These are phyloP conservation scores for Suillus lakei DNA, from an alignment of 768 basidiomycete species.

Conservation along the genomic window DNA sequence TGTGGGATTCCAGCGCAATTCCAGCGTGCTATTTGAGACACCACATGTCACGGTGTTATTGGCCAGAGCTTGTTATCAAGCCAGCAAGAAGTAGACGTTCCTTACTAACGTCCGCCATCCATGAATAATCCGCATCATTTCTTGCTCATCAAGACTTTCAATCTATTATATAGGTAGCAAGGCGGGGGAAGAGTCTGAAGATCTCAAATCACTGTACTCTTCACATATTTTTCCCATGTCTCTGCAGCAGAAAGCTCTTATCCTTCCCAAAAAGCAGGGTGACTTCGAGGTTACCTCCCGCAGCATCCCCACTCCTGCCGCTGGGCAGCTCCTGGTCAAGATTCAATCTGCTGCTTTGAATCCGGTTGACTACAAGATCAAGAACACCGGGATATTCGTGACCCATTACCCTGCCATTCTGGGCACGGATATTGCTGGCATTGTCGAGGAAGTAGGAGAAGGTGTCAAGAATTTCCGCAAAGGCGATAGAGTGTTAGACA, in stretches of 20 bases:
- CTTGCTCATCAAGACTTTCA: not conserved
- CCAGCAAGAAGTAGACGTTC: not conserved
- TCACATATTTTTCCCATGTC: constrained; percentile 22
- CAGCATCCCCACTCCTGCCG: constrained; percentile 37
- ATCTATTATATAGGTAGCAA: not conserved
- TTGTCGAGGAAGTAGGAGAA: constrained; percentile 44
- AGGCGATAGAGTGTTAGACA: constrained; percentile 46
- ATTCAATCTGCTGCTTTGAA: constrained; percentile 47
- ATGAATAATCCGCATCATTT: not conserved
- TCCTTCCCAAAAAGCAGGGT: constrained; percentile 31
- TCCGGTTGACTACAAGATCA: constrained; percentile 50
- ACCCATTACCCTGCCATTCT: constrained; percentile 41
- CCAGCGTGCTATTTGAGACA: too few relatives aligned
- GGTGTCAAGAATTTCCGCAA: constrained; percentile 38
- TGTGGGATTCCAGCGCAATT: not conserved
- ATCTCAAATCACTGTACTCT: not conserved
- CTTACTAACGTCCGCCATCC: not conserved
- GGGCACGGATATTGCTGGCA: constrained; percentile 43
- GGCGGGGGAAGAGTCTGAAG: not conserved
- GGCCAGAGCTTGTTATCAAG: not conserved
- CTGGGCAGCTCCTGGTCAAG: constrained; percentile 48
- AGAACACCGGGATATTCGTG: constrained; percentile 33
- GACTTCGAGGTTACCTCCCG: constrained; percentile 34
- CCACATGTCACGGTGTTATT: too few relatives aligned
- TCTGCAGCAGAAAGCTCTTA: constrained; percentile 33